These are phyloP conservation scores for Cystobasidium onofrii DNA, from an alignment of 768 basidiomycete species.

Conservation along the genomic window DNA sequence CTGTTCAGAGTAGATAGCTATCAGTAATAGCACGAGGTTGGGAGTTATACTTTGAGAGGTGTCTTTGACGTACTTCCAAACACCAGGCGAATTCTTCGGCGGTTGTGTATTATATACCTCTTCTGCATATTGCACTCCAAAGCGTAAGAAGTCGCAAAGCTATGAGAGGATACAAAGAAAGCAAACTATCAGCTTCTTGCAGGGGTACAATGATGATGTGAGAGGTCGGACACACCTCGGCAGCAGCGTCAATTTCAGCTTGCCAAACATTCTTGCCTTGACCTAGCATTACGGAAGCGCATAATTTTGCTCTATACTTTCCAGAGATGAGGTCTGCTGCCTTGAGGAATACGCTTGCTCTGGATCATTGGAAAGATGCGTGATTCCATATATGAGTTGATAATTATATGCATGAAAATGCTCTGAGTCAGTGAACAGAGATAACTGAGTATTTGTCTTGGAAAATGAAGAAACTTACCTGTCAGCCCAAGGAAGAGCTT, in stretches of 20 bases:
- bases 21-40: neutral
- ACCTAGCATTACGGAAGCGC: conserved; percentile 94
- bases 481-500: conserved; percentile 90
- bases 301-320: conserved; percentile 88
- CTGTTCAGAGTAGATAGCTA: conserved; percentile 48
- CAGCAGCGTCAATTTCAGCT: conserved; percentile 97
- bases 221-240: conserved; percentile 62
- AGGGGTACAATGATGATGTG: neutral
- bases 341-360: conserved; percentile 90
- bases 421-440: too few species aligned
- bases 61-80: conserved; percentile 73
- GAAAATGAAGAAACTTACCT: conserved; percentile 45
- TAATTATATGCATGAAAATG: neutral
- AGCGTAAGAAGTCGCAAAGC: conserved; percentile 89
- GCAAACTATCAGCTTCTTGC: conserved; percentile 17
- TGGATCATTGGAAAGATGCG: too few species aligned
- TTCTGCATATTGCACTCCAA: conserved; percentile 93
- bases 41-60: neutral
- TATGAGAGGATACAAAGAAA: conserved; percentile 38
- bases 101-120: conserved; percentile 89
- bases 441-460: neutral
- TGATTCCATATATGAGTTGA: neutral
- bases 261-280: conserved; percentile 99
- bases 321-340: conserved; percentile 91
- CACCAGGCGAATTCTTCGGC: conserved; percentile 67